Evolutionary conservation across 192 early-diverging fungal genomes (phyloP).

Genomic region (Coemansia sp.): DNA sequence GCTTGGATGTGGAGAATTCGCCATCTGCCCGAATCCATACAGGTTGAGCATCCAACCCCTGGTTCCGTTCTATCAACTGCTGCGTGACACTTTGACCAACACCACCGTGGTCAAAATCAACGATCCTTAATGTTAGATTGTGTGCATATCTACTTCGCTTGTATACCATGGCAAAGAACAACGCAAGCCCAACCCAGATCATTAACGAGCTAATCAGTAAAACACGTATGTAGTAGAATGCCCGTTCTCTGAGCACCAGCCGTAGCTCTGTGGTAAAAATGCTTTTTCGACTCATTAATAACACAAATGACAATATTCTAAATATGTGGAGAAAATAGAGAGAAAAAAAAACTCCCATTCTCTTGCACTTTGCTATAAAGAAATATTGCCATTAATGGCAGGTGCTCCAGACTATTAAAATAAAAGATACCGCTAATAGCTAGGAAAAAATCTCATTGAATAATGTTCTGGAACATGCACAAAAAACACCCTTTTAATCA

Average conservation of each 20-base stretch:
- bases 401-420: too few species aligned
- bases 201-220: slow-evolving; percentile 4
- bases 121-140: slow-evolving; percentile 2
- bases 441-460: too few species aligned
- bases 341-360: not conserved
- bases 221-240: slow-evolving; percentile 23
- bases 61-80: slow-evolving; percentile 2
- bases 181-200: slow-evolving; percentile 9
- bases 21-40: not conserved
- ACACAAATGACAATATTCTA: not conserved
- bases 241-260: not conserved
- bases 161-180: slow-evolving; percentile 23
- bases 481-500: not conserved
- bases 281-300: not conserved
- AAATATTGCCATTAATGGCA: too few species aligned
- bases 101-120: slow-evolving; percentile 19
- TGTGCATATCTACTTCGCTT: slow-evolving; percentile 4
- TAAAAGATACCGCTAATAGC: too few species aligned
- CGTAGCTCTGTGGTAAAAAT: not conserved
- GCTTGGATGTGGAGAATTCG: not conserved
- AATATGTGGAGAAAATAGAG: not conserved
- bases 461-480: too few species aligned
- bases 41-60: not conserved
- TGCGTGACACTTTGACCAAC: slow-evolving; percentile 17
- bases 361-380: too few species aligned